These are phyloP conservation scores for Hortiboletus campestris DNA, from an alignment of 768 basidiomycete genomes.

Conservation along the genomic window DNA sequence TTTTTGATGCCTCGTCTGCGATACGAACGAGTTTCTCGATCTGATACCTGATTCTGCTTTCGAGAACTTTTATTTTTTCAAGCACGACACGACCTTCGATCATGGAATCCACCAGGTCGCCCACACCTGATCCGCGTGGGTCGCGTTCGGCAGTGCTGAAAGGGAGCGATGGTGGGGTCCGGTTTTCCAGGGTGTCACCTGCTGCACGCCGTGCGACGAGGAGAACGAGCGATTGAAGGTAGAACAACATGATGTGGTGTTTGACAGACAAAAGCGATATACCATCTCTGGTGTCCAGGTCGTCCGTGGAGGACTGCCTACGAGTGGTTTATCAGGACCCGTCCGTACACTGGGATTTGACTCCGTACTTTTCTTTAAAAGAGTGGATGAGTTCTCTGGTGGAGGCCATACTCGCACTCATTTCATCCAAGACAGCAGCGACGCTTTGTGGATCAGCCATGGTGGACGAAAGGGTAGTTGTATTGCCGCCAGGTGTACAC, in stretches of 20 bases:
- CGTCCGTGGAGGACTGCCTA: conserved; percentile 33
- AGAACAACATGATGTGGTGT: conserved; percentile 79
- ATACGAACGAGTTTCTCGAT: conserved; percentile 89
- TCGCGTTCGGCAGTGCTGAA: conserved; percentile 55
- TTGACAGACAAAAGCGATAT: conserved; percentile 91
- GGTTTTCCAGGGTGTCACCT: conserved; percentile 58
- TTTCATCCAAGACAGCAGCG: conserved; percentile 44
- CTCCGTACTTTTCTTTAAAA: conserved; percentile 52
- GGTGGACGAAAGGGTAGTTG: background rate
- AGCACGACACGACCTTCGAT: conserved; percentile 79
- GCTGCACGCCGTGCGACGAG: conserved; percentile 66
- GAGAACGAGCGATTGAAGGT: conserved; percentile 80
- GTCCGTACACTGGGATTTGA: background rate
- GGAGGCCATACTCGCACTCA: conserved; percentile 61
- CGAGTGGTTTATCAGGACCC: conserved; percentile 12
- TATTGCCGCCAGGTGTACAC: conserved; percentile 2
- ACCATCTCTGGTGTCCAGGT: conserved; percentile 64
- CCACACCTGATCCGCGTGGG: conserved; percentile 54
- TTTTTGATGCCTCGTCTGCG: conserved; percentile 56
- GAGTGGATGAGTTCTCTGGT: conserved; percentile 55
- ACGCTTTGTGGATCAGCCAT: conserved; percentile 24
- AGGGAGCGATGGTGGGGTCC: conserved; percentile 46
- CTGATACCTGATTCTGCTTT: conserved; percentile 89
- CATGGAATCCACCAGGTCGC: conserved; percentile 78
- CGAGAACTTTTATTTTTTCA: conserved; percentile 85